Conservation (phyloP, 176 grass and related monocot genomes). For the Canna indica region DNA sequence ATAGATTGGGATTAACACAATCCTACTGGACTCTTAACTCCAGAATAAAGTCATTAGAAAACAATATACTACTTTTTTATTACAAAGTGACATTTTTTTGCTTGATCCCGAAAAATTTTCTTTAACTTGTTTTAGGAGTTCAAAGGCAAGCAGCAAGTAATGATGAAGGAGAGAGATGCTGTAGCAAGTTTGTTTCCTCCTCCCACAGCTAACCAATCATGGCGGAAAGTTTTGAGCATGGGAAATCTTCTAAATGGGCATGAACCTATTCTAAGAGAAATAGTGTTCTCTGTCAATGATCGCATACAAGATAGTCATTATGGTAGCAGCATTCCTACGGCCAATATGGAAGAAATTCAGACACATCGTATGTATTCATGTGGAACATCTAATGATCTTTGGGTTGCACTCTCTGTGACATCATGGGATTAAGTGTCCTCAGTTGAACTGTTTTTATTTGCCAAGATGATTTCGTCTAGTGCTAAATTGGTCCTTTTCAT, state of each 20-base stretch:
- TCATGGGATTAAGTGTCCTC: constrained; percentile 60
- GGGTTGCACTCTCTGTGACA: constrained; percentile 78
- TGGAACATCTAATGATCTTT: constrained; percentile 88
- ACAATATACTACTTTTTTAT: not conserved
- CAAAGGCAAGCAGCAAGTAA: constrained; percentile 52
- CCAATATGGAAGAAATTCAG: constrained; percentile 50
- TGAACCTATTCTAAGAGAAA: constrained; percentile 73
- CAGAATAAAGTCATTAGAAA: not conserved
- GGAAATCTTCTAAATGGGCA: constrained; percentile 98
- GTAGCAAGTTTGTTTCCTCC: constrained; percentile 72
- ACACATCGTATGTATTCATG: constrained; percentile 89
- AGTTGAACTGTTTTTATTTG: not conserved
- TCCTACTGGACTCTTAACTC: not conserved
- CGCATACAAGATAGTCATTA: constrained; percentile 59
- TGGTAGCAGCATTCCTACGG: constrained; percentile 39
- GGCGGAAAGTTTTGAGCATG: constrained; percentile 99
- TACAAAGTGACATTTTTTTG: not conserved
- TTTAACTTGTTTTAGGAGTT: constrained; percentile 48
- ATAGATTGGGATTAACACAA: not conserved
- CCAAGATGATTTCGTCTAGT: too few relatives aligned
- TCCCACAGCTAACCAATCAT: constrained; percentile 78
- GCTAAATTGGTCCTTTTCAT: too few relatives aligned
- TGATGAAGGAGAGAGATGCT: constrained; percentile 54
- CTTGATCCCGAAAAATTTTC: not conserved
- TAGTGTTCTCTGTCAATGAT: constrained; percentile 70